A percentile compares a stretch with the other conserved stretches of the same genome.
Conservation (phyloP, 2,329 filamentous ascomycete genomes). For the Rhynchosporium graminicola region DNA sequence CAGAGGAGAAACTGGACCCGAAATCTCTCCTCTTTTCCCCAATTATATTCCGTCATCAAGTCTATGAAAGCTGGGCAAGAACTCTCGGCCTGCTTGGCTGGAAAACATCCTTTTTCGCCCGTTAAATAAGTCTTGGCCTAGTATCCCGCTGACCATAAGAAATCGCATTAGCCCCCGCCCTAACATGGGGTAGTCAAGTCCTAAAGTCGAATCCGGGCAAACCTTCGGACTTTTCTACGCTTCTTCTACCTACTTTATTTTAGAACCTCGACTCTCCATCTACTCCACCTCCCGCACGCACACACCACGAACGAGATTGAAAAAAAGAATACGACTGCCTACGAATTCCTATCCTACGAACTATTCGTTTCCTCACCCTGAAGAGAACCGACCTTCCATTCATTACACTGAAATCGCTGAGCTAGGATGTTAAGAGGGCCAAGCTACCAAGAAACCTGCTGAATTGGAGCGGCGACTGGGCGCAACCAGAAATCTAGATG, state of each 20-base stretch:
- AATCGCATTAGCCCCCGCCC: constrained; percentile 8
- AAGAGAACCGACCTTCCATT: constrained; percentile 16
- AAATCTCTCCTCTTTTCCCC: constrained; percentile 6
- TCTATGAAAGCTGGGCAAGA: constrained; percentile 1
- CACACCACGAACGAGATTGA: not conserved
- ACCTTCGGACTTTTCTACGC: constrained; percentile 6
- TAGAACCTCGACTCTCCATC: not conserved
- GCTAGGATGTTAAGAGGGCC: not conserved
- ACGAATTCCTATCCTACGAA: constrained; percentile 1
- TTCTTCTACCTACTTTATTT: not conserved
- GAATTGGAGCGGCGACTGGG: constrained; percentile 50
- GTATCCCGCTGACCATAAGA: constrained; percentile 13
- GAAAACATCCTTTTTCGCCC: not conserved
- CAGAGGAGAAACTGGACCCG: constrained; percentile 1
- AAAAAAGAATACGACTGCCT: not conserved
- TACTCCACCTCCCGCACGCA: not conserved
- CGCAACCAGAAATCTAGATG: constrained; percentile 49
- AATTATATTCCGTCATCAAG: constrained; percentile 11
- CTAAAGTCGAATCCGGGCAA: constrained; percentile 6
- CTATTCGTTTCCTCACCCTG: constrained; percentile 4
- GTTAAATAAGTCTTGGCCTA: not conserved
- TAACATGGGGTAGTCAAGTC: not conserved
- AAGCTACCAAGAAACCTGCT: constrained; percentile 15
- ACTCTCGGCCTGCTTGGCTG: constrained; percentile 11
- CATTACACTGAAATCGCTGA: constrained; percentile 7